These are phyloP conservation scores for Abrus precatorius DNA, from an alignment of 306 rosid species.

Conservation along the genomic window DNA sequence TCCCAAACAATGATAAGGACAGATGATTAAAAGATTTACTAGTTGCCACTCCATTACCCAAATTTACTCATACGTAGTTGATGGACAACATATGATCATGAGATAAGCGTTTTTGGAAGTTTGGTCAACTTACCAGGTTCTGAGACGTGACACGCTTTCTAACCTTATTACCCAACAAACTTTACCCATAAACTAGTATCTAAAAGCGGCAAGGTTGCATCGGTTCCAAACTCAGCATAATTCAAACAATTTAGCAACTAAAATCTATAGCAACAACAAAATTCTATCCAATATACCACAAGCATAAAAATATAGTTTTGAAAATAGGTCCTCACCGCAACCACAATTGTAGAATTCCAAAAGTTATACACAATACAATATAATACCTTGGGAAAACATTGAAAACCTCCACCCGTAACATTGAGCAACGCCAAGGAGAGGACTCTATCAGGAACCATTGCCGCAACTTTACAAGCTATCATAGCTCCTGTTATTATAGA, in stretches of 20 bases:
- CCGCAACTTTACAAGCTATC: conserved; percentile 92
- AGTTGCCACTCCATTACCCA: background rate
- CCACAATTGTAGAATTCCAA: background rate
- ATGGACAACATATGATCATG: background rate
- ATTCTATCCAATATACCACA: too few relatives aligned
- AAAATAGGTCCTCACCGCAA: too few relatives aligned
- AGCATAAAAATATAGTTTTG: too few relatives aligned
- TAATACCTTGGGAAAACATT: conserved; percentile 91
- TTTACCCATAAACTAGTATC: too few relatives aligned
- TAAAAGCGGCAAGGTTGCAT: too few relatives aligned
- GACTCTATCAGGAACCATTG: conserved; percentile 84
- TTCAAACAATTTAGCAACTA: background rate
- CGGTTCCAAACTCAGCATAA: background rate
- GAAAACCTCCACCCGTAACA: conserved; percentile 90
- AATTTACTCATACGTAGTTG: background rate
- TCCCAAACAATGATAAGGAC: background rate
- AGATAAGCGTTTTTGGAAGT: too few relatives aligned
- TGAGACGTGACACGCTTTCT: too few relatives aligned
- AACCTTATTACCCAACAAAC: too few relatives aligned
- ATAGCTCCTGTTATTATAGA: conserved; percentile 74
- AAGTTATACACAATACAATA: conserved; percentile 46
- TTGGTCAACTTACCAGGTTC: too few relatives aligned
- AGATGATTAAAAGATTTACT: background rate
- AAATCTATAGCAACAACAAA: too few relatives aligned
- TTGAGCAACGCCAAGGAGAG: conserved; percentile 91